Conservation (phyloP, 2,329 filamentous ascomycete species). For the Magnaporthales sp. region DNA sequence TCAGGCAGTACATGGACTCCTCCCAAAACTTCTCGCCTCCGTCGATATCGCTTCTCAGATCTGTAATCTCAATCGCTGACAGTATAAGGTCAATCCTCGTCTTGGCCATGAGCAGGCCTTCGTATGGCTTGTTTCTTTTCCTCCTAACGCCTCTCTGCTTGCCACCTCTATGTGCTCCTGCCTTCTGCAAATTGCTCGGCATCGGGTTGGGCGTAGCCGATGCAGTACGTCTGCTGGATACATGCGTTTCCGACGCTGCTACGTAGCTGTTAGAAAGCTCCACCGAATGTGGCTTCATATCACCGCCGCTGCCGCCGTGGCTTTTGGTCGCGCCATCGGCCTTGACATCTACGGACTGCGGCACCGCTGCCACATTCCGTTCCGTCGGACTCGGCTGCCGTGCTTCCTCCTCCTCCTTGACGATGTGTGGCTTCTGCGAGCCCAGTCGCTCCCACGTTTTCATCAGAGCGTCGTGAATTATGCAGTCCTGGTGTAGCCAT, state of each 20-base stretch:
- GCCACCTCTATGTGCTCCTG: background rate
- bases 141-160: no score
- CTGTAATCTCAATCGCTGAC: constrained; percentile 41
- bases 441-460: constrained; percentile 41
- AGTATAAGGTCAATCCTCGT: constrained; percentile 38
- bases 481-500: constrained; percentile 57
- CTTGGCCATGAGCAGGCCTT: constrained; percentile 41
- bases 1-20: constrained; percentile 40
- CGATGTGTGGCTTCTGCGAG: constrained; percentile 37
- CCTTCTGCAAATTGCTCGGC: constrained; percentile 6
- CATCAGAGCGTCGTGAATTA: constrained; percentile 45
- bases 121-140: constrained; percentile 32
- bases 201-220: background rate
- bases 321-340: no score
- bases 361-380: constrained; percentile 36
- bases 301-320: no score
- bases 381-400: constrained; percentile 43
- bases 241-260: constrained; percentile 2
- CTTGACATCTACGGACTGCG: constrained; percentile 45
- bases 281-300: constrained; percentile 22
- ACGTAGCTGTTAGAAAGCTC: constrained; percentile 13
- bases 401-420: constrained; percentile 30
- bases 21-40: constrained; percentile 45
- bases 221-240: background rate
- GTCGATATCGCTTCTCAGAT: constrained; percentile 36